Evolutionary conservation across 2,329 filamentous ascomycete species (phyloP), one percentile per base, ranked within the genome.

Genomic region (Plectosphaerella cucumerina): DNA sequence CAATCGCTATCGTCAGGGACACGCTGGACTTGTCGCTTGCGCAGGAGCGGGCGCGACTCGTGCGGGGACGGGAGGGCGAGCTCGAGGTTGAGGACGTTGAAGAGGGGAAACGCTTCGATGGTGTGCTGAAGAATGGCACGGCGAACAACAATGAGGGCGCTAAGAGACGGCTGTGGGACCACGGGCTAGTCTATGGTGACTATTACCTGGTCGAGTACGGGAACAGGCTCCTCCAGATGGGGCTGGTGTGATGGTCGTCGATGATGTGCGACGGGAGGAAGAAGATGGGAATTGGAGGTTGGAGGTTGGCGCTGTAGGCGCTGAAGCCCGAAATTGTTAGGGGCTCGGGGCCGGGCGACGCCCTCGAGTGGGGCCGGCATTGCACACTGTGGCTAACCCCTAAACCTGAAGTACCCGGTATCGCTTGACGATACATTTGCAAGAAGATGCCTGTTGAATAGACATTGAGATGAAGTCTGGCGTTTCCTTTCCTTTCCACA

Each of bases 191-290:
- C 5, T 76, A 75, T 63, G 72, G 69, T 2, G 72, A 75, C 56
- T 76, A 76, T 53, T 75, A 69, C 51, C 58, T 76, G 22, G 49
- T 75, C 6, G 69, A 74, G 51, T 70, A 73, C 59, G 72, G 72
- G 6, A 76, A 74, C 50, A 68, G 69, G 49, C 55, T 75, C n/a
- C 53, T 75, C 50, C 53, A 59, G 21, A 62, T 68, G 63, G 63
- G 61, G 0, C 49, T 65, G 17, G 49, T 50, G 11, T 59, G 26
- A 31, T 31, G 26, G 26, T 31, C 12, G 26, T 31, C 12, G 26
- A 31, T 31, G 26, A 8, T 10, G 9, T 4, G 9, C 12, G 26
- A 31, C 12, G 26, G 23, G 26, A 31, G n/a, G n/a, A n/a, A n/a
- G n/a, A n/a, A n/a, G n/a, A n/a, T n/a, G n/a, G n/a, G n/a, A n/a